Percentiles rank a stretch among this genome's conserved stretches.
These are phyloP conservation scores for Blechomonas ayalai DNA, from an alignment of 208 protist genomes.

Conservation along the genomic window DNA sequence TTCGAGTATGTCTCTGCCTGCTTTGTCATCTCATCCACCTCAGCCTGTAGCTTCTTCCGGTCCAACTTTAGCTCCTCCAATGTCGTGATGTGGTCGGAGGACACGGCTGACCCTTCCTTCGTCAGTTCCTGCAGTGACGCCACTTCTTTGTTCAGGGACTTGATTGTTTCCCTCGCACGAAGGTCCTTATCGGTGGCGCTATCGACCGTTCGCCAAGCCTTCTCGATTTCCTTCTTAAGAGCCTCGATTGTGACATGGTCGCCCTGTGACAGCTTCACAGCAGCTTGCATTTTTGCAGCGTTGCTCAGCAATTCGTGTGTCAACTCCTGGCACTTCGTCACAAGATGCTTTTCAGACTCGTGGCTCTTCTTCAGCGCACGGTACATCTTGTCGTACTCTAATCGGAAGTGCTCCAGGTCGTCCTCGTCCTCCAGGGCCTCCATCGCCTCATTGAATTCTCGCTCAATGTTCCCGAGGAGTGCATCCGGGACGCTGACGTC, in stretches of 20 bases:
- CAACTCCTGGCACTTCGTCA: slow-evolving; percentile 93
- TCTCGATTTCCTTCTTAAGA: slow-evolving; percentile 96
- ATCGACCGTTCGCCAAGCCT: slow-evolving; percentile 97
- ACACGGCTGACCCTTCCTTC: slow-evolving; percentile 88
- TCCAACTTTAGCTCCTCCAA: slow-evolving; percentile 93
- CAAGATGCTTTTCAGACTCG: slow-evolving; percentile 95
- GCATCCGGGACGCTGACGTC: slow-evolving; percentile 49
- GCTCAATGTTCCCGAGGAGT: slow-evolving; percentile 87
- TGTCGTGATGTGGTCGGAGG: slow-evolving; percentile 89
- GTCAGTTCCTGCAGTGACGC: slow-evolving; percentile 88
- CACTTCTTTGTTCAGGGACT: slow-evolving; percentile 94
- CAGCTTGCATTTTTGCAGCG: slow-evolving; percentile 96
- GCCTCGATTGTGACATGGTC: slow-evolving; percentile 96
- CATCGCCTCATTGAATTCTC: slow-evolving; percentile 94
- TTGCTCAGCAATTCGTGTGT: slow-evolving; percentile 96
- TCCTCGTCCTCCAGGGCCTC: slow-evolving; percentile 91
- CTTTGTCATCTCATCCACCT: slow-evolving; percentile 89
- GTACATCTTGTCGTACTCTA: slow-evolving; percentile 98
- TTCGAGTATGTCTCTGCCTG: slow-evolving; percentile 77
- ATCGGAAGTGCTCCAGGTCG: slow-evolving; percentile 91
- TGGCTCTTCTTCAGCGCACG: slow-evolving; percentile 94
- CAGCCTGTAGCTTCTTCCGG: slow-evolving; percentile 92
- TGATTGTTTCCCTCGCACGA: slow-evolving; percentile 93
- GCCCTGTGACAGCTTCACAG: slow-evolving; percentile 94
- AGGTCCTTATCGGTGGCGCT: slow-evolving; percentile 96